phyloP scores from a whole-genome alignment of 164 flowering plant genomes.

The Vitis labrusca region DNA sequence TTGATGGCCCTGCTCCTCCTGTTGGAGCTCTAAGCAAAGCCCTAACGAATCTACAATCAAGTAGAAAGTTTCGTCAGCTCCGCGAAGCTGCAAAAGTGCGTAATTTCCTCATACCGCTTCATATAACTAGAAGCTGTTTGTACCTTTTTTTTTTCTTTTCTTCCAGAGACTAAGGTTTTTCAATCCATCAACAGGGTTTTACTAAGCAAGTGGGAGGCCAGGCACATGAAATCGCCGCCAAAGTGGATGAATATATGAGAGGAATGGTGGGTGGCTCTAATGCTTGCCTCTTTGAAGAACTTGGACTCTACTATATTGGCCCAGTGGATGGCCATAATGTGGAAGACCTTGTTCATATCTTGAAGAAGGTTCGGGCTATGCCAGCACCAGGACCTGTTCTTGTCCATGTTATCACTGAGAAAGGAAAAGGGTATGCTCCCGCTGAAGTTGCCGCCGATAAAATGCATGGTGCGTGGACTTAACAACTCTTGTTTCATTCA shows the following conservation, averaged over 20 bases:
- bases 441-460: constrained; percentile 47
- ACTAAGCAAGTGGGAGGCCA: constrained; percentile 38
- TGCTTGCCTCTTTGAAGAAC: constrained; percentile 32
- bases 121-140: not conserved
- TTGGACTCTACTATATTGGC: constrained; percentile 42
- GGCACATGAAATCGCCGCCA: constrained; percentile 33
- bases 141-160: not conserved
- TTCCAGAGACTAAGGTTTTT: not conserved
- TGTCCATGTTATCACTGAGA: constrained; percentile 48
- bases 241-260: constrained; percentile 18
- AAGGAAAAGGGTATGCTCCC: constrained; percentile 56
- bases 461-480: constrained; percentile 36
- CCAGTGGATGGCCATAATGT: constrained; percentile 43
- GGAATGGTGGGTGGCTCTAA: constrained; percentile 20
- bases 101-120: not conserved
- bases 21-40: constrained; percentile 49
- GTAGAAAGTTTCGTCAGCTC: constrained; percentile 32
- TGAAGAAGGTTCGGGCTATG: constrained; percentile 36
- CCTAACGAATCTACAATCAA: constrained; percentile 35
- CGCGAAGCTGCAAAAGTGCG: constrained; percentile 45
- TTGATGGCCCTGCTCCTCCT: constrained; percentile 54
- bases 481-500: not conserved
- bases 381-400: constrained; percentile 51
- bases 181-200: constrained; percentile 24
- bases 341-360: constrained; percentile 38